Base-by-base conservation (phyloP, 2,329 filamentous ascomycete species). In the Aquanectria penicillioides region DNA sequence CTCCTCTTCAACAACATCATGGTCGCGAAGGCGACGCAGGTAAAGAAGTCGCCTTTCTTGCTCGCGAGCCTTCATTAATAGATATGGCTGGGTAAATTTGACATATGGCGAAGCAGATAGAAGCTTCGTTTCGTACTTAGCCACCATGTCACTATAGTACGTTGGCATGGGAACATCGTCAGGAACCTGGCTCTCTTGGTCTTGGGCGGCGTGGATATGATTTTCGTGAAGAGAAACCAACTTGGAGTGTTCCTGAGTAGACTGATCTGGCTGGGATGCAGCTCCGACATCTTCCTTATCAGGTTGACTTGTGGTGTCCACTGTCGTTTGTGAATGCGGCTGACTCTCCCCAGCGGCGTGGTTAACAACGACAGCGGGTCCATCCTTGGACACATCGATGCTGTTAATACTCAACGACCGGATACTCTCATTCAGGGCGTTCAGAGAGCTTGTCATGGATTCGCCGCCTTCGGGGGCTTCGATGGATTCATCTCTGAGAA, bases 61-160 rank as follows among this genome's bases (percentile, higher is more conserved):
- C 73, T 97, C 94, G 46, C 95, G 89, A 36, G 95, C 91, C 71
- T 92, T 92, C 83, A 95, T 96, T 31, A 99, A 83, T 20, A 98
- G 85, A 75, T 98, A 97, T 1, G 95, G 95, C 71, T 95, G 93
- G 64, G 91, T 90, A 71, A 98, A 99, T 70, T 93, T 94, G 64
- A 99, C 95, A 72, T 97, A 98, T 0, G 95, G 95, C 0, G 95
- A 99, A 1, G 93, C 93, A 2, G 96, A 99, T 6, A 99, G 80
- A 38, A 99, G 90, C 71, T 94, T 96, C 6, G 93, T 97, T 70
- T 96, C 88, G 70, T 97, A 93, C 69, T 97, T 94, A 56, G 93
- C 89, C 31, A 98, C 93, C 84, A 97, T 92, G 72, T 97, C 93
- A 72, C 94, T 94, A 73, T 98, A 98, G 71, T 94, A 97, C 1